Base-by-base conservation (phyloP, 306 rosid species). In the Oxytropis ochrocephala region DNA sequence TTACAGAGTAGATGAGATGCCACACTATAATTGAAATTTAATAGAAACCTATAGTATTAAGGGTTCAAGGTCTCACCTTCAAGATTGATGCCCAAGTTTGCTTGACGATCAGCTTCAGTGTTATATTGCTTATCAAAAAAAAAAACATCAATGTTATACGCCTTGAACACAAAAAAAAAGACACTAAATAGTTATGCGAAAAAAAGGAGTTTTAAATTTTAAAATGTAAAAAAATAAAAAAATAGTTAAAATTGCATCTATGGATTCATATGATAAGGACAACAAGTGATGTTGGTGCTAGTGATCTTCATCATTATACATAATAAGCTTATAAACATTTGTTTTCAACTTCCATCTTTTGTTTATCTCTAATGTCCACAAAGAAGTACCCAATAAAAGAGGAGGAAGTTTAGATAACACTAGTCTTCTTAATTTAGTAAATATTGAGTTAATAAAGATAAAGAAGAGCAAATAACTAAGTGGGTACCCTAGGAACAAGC, bases 41-140 rank as follows among this genome's bases (percentile, higher is more conserved):
- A 21, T 21, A 48, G 10, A 36, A 41, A 66, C 57, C 72, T 59
- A 24, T 24, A 24, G 29, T 8, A 10, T 16, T 69, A 68, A 60
- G 59, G 12, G 74, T 63, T 41, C 29, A 68, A 11, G 46, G 36
- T 60, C 84, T 82, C 44, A 90, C 96, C 96, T 63, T 8, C 56
- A 43, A 88, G 93, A 80, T 75, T 39, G 75, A 79, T 7, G 42
- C 85, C 97, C 51, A 61, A 51, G 78, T 91, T 90, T 24, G 99
- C 97, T 83, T 80, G 87, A 56, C 56, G 85, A 73, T 91, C 96
- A 35, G 99, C 99, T 36, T 85, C 87, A 0, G 83, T 61, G 83
- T 94, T 94, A 66, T 19, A 82, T n/a, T n/a, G n/a, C n/a, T n/a
- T n/a, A n/a, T n/a, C n/a, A n/a, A n/a, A n/a, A n/a, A n/a, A n/a